Base-by-base conservation (phyloP, 2,329 filamentous ascomycete species). In the Microdochium trichocladiopsis region DNA sequence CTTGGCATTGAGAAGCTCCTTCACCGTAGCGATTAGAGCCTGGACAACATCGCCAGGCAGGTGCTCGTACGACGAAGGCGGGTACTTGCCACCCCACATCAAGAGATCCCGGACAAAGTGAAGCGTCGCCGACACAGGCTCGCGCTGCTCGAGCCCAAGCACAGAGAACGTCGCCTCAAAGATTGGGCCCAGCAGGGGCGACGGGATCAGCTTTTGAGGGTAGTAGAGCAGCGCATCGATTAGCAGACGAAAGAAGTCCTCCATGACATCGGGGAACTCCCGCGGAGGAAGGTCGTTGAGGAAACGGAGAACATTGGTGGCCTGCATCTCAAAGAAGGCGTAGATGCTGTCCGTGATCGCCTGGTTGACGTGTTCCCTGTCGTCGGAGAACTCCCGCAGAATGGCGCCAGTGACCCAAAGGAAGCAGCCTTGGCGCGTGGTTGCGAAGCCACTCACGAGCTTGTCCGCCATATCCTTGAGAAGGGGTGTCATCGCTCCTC, bases 351-450 rank as follows among this genome's bases (percentile, higher is more conserved):
- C 84, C 16, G 88, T 89, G 5, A 90, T 95, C n/a, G 80, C 75
- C 50, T 86, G 79, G 51, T 93, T 87, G 21, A 97, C 88, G 55
- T 88, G 83, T 60, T 96, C 91, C 43, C 88, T 83, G 43, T 93
- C 91, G 61, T 95, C 90, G 0, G 90, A 94, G 65, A 97, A 99
- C 68, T 99, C 94, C 54, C 94, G 87, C 25, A 99, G 80, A 56
- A 99, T 95, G 9, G 93, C 90, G 58, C 92, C 89, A 2, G 93
- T 96, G 1, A 94, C 93, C 94, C 94, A 99, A n/a, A 99, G 77
- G 78, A 99, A 99, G 67, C 93, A 96, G 12, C 94, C 94, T 70
- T 99, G 93, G 55, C 86, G 83, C 11, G 93, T 96, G 18, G 82
- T 79, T 52, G 87, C 80, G 66, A 99, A 99, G 4, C 93, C 92